A percentile compares a stretch with the other conserved stretches of the same genome.
phyloP scores from a whole-genome alignment of 352 stramenopile species.

The Phytophthora tubulina region DNA sequence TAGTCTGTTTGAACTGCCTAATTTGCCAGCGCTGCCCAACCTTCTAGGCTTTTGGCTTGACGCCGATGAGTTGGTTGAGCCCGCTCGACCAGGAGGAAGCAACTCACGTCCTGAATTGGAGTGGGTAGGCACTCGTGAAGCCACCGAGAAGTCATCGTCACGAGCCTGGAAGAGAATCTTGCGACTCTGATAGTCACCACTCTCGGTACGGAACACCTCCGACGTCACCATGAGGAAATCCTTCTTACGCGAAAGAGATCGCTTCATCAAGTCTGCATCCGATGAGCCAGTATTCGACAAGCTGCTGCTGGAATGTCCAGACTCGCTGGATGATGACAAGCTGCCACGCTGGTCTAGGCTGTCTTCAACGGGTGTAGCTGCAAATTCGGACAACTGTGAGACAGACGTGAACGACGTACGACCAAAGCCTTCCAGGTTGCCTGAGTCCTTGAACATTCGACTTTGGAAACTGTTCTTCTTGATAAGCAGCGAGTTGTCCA shows the following conservation, averaged over 20 bases:
- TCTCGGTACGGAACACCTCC: slow-evolving; percentile 88
- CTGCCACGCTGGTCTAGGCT: slow-evolving; percentile 46
- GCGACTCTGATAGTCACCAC: slow-evolving; percentile 87
- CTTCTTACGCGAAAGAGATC: slow-evolving; percentile 87
- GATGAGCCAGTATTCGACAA: slow-evolving; percentile 41
- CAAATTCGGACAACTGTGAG: slow-evolving; percentile 67
- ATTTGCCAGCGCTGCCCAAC: slow-evolving; percentile 36
- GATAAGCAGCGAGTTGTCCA: slow-evolving; percentile 50
- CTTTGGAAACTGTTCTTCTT: slow-evolving; percentile 68
- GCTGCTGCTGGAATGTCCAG: slow-evolving; percentile 31
- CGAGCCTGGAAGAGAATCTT: slow-evolving; percentile 90
- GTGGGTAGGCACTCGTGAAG: slow-evolving; percentile 78
- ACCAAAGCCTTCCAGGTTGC: slow-evolving; percentile 66
- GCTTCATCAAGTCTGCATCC: slow-evolving; percentile 84
- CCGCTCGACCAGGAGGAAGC: slow-evolving; percentile 43
- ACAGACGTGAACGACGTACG: slow-evolving; percentile 84
- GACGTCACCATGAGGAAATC: slow-evolving; percentile 93
- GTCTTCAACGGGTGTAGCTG: slow-evolving; percentile 38
- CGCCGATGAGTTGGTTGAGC: slow-evolving; percentile 52
- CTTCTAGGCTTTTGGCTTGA: slow-evolving; percentile 52
- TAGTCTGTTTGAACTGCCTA: slow-evolving; percentile 26
- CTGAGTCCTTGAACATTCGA: slow-evolving; percentile 48
- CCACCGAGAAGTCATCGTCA: slow-evolving; percentile 89
- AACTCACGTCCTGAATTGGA: slow-evolving; percentile 70
- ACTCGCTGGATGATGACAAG: slow-evolving; percentile 63